Base-by-base conservation (phyloP, 2,329 filamentous ascomycete species). In the Ophiosphaerella herpotricha region DNA sequence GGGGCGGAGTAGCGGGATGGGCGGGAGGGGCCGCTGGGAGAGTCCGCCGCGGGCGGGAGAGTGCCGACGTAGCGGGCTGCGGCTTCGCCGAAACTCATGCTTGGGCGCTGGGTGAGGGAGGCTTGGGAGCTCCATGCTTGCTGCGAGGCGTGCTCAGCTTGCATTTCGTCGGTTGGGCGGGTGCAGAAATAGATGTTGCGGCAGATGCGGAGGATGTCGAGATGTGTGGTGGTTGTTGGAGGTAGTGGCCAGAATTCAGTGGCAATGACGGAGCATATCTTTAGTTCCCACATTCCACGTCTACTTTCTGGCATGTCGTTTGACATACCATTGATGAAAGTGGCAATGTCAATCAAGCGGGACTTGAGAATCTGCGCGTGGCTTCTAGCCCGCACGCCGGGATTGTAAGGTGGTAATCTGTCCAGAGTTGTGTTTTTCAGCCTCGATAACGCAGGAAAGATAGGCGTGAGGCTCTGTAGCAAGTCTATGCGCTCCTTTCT, bases 221-320 rank as follows among this genome's bases (percentile, higher is more conserved):
- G 39, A 40, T 61, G 48, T 7, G 55, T 50, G 5, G 23, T 51
- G n/a, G 26, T 31, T 35, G 16, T 43, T n/a, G 44, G 29, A 12
- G 55, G 53, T 9, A 55, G 39, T 5, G 60, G 63, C 63, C 61
- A 66, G 39, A 59, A 57, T 4, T 49, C 33, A 0, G 42, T 29
- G 2, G 63, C 56, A 21, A 64, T 57, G 16, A 49, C 52, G 37
- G 36, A 56, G 47, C 58, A 65, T 7, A 63, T 39, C 29, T 48
- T 29, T 32, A 60, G 12, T 37, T 67, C 62, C 14, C 49, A 33
- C 2, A 2, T 13, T 8, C 54, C 53, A 11, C 48, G 34, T 4
- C 12, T 23, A 11, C 43, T 43, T 21, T 46, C 42, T 11, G 43
- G 18, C 8, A 49, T 9, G 0, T 31, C 16, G 6, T 41, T n/a